Percentiles rank a stretch among this genome's conserved stretches.
These are phyloP conservation scores for Bolboschoenus planiculmis DNA, from an alignment of 176 grass and related monocot species.

Conservation along the genomic window DNA sequence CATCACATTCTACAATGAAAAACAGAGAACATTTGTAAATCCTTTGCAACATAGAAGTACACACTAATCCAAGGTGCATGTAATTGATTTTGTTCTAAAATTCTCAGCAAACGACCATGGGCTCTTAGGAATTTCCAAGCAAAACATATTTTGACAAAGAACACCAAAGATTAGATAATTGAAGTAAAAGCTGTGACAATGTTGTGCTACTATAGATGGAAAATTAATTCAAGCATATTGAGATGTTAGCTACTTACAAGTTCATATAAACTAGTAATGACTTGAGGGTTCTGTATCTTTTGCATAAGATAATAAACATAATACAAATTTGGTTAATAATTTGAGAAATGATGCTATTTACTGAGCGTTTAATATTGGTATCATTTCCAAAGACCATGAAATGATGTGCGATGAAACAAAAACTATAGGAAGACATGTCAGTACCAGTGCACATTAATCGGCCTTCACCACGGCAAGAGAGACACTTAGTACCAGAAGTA, in stretches of 20 bases:
- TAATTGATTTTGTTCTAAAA: neutral
- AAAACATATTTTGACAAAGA: neutral
- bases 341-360: neutral
- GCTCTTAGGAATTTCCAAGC: neutral
- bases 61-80: neutral
- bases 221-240: neutral
- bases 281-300: neutral
- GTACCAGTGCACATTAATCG: slow-evolving; percentile 77
- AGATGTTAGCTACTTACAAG: neutral
- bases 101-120: neutral
- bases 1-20: slow-evolving; percentile 74
- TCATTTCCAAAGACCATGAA: neutral
- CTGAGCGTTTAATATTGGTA: neutral
- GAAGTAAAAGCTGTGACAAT: neutral
- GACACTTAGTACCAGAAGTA: slow-evolving; percentile 39
- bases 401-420: neutral
- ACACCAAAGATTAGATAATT: neutral
- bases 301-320: neutral
- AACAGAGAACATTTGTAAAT: neutral
- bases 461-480: slow-evolving; percentile 76
- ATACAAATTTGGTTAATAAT: neutral
- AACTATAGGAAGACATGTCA: neutral
- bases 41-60: neutral
- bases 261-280: neutral
- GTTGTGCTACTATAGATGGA: neutral